Percentiles rank a stretch among this genome's conserved stretches.
Evolutionary conservation across 768 basidiomycete genomes (phyloP).

Genomic region (Hydnum rufescens): DNA sequence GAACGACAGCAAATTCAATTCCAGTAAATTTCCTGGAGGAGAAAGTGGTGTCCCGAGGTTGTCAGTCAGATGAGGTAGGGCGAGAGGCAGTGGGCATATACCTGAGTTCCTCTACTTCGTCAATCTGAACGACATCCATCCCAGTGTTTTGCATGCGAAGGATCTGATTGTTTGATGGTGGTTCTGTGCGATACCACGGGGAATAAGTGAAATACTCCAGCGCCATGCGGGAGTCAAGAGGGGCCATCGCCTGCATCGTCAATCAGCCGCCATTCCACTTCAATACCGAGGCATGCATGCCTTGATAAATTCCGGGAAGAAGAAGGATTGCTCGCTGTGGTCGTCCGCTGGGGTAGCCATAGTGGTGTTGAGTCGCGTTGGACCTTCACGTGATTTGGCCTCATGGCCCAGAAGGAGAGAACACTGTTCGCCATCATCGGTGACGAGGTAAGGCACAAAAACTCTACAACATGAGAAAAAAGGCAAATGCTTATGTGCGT

Average conservation of each 20-base stretch:
- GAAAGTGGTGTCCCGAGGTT: too few relatives aligned
- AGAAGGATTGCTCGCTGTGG: slow-evolving; percentile 26
- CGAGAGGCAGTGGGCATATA: too few relatives aligned
- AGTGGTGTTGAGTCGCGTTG: neutral
- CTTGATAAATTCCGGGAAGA: slow-evolving; percentile 84
- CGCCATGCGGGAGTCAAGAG: slow-evolving; percentile 54
- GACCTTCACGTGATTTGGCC: neutral
- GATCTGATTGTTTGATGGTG: slow-evolving; percentile 52
- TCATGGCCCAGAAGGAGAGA: slow-evolving; percentile 28
- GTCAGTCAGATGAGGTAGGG: too few relatives aligned
- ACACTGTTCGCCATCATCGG: slow-evolving; percentile 89
- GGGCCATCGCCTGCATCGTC: slow-evolving; percentile 42
- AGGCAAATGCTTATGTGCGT: neutral
- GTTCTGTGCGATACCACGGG: slow-evolving; percentile 85
- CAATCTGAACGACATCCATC: slow-evolving; percentile 24
- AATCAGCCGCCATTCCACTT: slow-evolving; percentile 4
- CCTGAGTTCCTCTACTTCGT: slow-evolving; percentile 79
- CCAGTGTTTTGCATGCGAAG: slow-evolving; percentile 87
- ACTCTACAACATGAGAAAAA: too few relatives aligned
- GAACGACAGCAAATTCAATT: slow-evolving; percentile 69
- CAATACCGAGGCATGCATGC: slow-evolving; percentile 16
- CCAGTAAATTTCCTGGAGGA: slow-evolving; percentile 73
- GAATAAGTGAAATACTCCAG: slow-evolving; percentile 81
- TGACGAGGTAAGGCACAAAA: slow-evolving; percentile 95
- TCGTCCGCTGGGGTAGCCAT: slow-evolving; percentile 8